Conservation (phyloP, 495 filamentous ascomycete genomes). For the Xylaria venustula region DNA sequence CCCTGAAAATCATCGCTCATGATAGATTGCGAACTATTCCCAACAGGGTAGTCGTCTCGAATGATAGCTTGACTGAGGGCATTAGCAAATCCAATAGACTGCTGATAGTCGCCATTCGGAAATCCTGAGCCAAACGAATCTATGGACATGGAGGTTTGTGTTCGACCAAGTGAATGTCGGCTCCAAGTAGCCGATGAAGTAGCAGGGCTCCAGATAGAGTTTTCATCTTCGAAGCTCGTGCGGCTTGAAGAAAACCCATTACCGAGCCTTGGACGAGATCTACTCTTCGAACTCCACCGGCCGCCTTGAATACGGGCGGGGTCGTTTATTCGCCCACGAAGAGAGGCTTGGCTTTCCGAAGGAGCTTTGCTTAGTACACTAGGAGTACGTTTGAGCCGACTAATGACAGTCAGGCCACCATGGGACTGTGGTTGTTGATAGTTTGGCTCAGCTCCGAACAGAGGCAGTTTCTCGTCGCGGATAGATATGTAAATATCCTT, state of each 20-base stretch:
- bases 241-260: constrained; percentile 87
- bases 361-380: constrained; percentile 89
- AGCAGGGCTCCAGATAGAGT: constrained; percentile 88
- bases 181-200: constrained; percentile 81
- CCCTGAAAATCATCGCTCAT: constrained; percentile 53
- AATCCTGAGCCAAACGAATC: constrained; percentile 81
- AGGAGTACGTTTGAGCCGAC: constrained; percentile 77
- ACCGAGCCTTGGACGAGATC: constrained; percentile 75
- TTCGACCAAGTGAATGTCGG: constrained; percentile 86
- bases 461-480: constrained; percentile 76
- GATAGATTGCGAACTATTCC: constrained; percentile 49
- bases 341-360: constrained; percentile 68
- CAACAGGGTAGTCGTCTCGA: constrained; percentile 74
- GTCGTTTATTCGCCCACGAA: constrained; percentile 68
- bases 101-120: constrained; percentile 81
- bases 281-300: constrained; percentile 80
- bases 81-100: constrained; percentile 97
- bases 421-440: constrained; percentile 44
- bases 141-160: constrained; percentile 85
- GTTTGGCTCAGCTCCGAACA: constrained; percentile 63
- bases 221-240: constrained; percentile 88
- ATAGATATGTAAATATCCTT: constrained; percentile 93
- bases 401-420: constrained; percentile 54
- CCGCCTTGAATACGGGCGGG: constrained; percentile 57
- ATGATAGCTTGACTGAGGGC: constrained; percentile 96